These are phyloP conservation scores for Camelina sativa DNA, from an alignment of 345 rosid species.

Conservation along the genomic window DNA sequence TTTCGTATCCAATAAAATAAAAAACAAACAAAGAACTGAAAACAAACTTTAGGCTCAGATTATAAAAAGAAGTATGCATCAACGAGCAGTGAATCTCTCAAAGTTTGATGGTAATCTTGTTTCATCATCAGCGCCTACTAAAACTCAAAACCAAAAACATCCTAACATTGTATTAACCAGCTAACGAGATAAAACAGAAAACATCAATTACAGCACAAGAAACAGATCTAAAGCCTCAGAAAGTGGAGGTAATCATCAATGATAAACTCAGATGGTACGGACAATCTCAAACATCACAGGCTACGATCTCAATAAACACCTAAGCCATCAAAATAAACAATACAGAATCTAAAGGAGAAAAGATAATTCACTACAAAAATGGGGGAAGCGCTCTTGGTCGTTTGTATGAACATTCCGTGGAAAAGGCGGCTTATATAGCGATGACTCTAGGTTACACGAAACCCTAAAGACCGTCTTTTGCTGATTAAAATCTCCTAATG, in stretches of 20 bases:
- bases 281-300: slow-evolving; percentile 60
- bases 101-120: slow-evolving; percentile 62
- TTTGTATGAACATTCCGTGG: not conserved
- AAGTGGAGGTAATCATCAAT: slow-evolving; percentile 41
- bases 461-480: not conserved
- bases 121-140: slow-evolving; percentile 51
- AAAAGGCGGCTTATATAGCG: slow-evolving; percentile 27
- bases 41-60: slow-evolving; percentile 38
- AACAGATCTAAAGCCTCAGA: slow-evolving; percentile 40
- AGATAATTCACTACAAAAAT: not conserved
- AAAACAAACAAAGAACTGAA: not conserved
- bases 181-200: not conserved
- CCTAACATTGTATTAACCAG: not conserved
- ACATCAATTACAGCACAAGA: not conserved
- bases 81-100: slow-evolving; percentile 51
- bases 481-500: not conserved
- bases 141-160: not conserved
- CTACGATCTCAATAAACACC: not conserved
- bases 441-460: slow-evolving; percentile 24
- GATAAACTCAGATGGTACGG: slow-evolving; percentile 70
- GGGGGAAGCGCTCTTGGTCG: not conserved
- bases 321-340: not conserved
- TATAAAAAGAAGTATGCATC: slow-evolving; percentile 43
- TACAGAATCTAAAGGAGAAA: not conserved
- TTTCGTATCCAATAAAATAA: not conserved